Evolutionary conservation across 306 rosid genomes (phyloP).

Genomic region (Gastrolobium villosum): DNA sequence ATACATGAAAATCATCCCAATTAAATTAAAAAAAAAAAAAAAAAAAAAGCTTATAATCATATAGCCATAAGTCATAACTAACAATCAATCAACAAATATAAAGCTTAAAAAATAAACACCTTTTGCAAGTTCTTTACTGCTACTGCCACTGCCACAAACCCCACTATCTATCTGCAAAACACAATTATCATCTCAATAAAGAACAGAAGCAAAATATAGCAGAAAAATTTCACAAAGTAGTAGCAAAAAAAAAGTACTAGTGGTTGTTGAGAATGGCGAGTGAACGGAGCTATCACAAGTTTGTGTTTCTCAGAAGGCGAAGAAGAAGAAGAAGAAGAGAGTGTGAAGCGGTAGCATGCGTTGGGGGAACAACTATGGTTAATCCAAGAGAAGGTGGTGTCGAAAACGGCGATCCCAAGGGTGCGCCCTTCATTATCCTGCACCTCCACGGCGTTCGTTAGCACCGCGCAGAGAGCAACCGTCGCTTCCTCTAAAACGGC

Average conservation of each 20-base stretch:
- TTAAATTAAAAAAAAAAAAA: background rate
- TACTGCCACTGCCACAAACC: slow-evolving; percentile 45
- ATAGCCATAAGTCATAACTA: background rate
- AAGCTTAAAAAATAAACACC: slow-evolving; percentile 50
- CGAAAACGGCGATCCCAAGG: slow-evolving; percentile 70
- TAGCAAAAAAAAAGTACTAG: slow-evolving; percentile 34
- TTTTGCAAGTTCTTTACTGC: slow-evolving; percentile 50
- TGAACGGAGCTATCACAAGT: slow-evolving; percentile 53
- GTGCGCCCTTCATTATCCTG: slow-evolving; percentile 62
- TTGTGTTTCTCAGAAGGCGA: background rate
- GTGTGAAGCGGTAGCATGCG: slow-evolving; percentile 61
- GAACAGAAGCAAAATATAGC: background rate
- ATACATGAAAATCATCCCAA: background rate
- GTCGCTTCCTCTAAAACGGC: slow-evolving; percentile 60
- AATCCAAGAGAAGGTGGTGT: slow-evolving; percentile 71
- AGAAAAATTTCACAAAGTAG: background rate
- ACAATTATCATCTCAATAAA: slow-evolving; percentile 10
- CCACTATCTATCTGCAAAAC: slow-evolving; percentile 65
- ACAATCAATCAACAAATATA: background rate
- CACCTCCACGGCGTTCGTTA: slow-evolving; percentile 92
- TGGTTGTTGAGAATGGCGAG: slow-evolving; percentile 36
- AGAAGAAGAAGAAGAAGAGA: slow-evolving; percentile 43
- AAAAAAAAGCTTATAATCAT: background rate
- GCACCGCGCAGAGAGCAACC: slow-evolving; percentile 63
- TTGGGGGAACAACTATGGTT: slow-evolving; percentile 93